Evolutionary conservation across 768 basidiomycete genomes (phyloP).

Genomic region (Chalciporus piperatus): DNA sequence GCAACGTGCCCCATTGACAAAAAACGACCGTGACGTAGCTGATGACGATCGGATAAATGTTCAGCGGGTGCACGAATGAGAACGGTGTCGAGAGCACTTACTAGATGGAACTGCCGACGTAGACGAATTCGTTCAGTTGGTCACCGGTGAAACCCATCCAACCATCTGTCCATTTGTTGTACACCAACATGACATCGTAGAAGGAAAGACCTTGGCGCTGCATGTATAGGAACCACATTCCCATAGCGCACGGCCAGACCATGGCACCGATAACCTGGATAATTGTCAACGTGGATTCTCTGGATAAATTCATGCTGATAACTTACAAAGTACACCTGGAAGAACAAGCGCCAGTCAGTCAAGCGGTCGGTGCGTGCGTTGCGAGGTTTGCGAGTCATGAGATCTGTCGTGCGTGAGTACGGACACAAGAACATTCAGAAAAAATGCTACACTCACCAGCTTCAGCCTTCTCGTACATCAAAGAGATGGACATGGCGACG

Average conservation of each 20-base stretch:
- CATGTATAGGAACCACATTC: slow-evolving; percentile 42
- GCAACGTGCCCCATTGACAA: slow-evolving; percentile 23
- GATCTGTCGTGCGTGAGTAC: slow-evolving; percentile 26
- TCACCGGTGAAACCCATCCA: slow-evolving; percentile 31
- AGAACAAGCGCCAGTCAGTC: slow-evolving; percentile 46
- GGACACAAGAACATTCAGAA: not conserved
- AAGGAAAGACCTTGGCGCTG: slow-evolving; percentile 31
- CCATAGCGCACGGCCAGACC: slow-evolving; percentile 44
- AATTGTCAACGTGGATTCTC: slow-evolving; percentile 1
- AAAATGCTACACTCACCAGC: slow-evolving; percentile 30
- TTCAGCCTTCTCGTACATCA: slow-evolving; percentile 54
- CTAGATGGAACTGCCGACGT: slow-evolving; percentile 43
- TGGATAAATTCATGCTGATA: not conserved
- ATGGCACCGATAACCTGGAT: slow-evolving; percentile 41
- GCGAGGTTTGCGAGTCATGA: slow-evolving; percentile 48
- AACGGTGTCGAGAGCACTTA: slow-evolving; percentile 17
- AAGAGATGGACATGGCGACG: slow-evolving; percentile 46
- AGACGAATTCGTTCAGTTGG: slow-evolving; percentile 35
- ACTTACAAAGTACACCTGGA: slow-evolving; percentile 46
- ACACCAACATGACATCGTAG: slow-evolving; percentile 37
- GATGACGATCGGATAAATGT: not conserved
- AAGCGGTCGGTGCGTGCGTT: slow-evolving; percentile 46
- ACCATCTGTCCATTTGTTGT: slow-evolving; percentile 37
- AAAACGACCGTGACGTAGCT: slow-evolving; percentile 38
- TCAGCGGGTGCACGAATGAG: not conserved